Percentiles rank a stretch among this genome's conserved stretches.
phyloP scores from a whole-genome alignment of 768 basidiomycete genomes.

The Lactarius sanguifluus region DNA sequence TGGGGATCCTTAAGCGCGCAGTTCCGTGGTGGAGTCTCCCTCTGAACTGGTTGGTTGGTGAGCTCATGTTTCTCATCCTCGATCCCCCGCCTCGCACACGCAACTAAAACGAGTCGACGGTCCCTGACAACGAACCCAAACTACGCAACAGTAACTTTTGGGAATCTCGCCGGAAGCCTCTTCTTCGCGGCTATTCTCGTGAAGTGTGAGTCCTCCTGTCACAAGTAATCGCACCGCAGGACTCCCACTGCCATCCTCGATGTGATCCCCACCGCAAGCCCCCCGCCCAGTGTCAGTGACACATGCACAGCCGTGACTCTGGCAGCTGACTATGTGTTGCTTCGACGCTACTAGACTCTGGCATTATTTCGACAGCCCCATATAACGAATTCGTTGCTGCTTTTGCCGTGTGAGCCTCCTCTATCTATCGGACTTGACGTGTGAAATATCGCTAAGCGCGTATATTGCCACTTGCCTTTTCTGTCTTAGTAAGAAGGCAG shows the following conservation, averaged over 20 bases:
- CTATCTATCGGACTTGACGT: neutral
- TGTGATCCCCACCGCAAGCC: neutral
- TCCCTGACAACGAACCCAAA: neutral
- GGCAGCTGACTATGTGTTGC: neutral
- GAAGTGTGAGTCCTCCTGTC: conserved; percentile 48
- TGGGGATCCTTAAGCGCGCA: conserved; percentile 59
- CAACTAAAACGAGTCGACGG: too few relatives aligned
- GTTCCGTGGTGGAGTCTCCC: conserved; percentile 71
- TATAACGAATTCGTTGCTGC: conserved; percentile 52
- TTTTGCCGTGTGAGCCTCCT: conserved; percentile 56
- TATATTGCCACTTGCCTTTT: neutral
- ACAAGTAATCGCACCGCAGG: neutral
- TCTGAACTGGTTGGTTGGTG: conserved; percentile 69
- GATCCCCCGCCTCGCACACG: neutral
- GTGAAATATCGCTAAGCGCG: neutral
- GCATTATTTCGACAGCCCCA: conserved; percentile 57
- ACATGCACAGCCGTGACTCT: too few relatives aligned
- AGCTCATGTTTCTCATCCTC: conserved; percentile 14
- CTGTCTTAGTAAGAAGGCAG: conserved; percentile 55
- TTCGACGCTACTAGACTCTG: conserved; percentile 46
- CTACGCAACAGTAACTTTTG: conserved; percentile 53
- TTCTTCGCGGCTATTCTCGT: conserved; percentile 69
- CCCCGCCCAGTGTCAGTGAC: neutral
- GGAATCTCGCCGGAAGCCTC: conserved; percentile 66
- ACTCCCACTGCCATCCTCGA: neutral